phyloP scores from a whole-genome alignment of 2,329 filamentous ascomycete species.

The Colletotrichum endophyticum region DNA sequence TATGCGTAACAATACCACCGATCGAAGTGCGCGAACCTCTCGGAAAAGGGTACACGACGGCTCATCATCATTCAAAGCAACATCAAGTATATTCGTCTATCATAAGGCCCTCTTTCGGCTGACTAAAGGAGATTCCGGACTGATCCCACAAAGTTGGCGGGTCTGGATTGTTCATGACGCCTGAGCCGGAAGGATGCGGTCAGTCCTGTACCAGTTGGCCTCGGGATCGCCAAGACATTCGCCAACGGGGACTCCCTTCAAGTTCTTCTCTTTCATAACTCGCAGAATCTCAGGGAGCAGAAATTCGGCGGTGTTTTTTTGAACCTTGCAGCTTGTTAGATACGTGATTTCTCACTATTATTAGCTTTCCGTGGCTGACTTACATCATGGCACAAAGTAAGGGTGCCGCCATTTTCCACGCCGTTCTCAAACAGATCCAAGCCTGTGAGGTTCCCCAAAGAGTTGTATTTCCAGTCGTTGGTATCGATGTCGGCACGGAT shows the following conservation, averaged over 20 bases:
- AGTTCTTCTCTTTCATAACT: slow-evolving; percentile 24
- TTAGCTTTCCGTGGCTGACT: rapidly evolving
- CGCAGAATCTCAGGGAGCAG: neutral
- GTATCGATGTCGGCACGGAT: neutral
- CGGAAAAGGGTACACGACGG: neutral
- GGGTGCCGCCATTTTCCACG: neutral
- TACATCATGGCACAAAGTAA: neutral
- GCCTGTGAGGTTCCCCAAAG: neutral
- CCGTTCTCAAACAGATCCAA: neutral
- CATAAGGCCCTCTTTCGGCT: neutral
- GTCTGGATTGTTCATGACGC: neutral
- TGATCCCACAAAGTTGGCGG: neutral
- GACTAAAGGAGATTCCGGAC: neutral
- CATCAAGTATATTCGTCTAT: neutral
- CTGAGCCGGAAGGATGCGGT: neutral
- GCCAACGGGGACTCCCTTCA: slow-evolving; percentile 44
- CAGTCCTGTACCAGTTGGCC: slow-evolving; percentile 46
- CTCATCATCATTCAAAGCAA: neutral
- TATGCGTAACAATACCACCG: neutral
- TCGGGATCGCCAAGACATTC: slow-evolving; percentile 48
- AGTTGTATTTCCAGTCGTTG: neutral
- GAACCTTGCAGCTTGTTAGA: neutral
- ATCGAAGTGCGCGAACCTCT: neutral
- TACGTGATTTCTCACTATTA: rapidly evolving
- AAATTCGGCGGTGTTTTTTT: neutral